A percentile compares a stretch with the other conserved stretches of the same genome.
Evolutionary conservation across 768 basidiomycete species (phyloP).

Genomic region (Podaxis sp.): DNA sequence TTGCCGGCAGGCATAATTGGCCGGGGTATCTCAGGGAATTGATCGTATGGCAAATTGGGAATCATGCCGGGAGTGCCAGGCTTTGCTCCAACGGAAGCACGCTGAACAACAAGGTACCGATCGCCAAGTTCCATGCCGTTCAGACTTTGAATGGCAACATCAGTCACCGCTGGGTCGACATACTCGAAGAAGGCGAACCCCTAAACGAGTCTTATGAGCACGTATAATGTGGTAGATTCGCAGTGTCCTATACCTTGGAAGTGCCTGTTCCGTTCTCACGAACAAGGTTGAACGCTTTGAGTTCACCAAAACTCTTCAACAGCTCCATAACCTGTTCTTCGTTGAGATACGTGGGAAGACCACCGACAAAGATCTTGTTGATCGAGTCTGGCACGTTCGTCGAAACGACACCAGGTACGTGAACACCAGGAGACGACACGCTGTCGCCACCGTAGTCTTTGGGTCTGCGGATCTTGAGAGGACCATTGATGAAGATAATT

Average conservation of each 20-base stretch:
- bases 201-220: constrained; percentile 35
- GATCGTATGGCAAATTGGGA: constrained; percentile 71
- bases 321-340: constrained; percentile 99
- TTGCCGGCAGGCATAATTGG: constrained; percentile 82
- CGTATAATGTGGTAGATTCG: neutral
- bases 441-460: constrained; percentile 92
- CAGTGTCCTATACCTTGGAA: constrained; percentile 62
- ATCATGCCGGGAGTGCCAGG: constrained; percentile 60
- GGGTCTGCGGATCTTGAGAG: constrained; percentile 96
- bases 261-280: constrained; percentile 86
- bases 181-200: constrained; percentile 99
- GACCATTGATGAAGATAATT: constrained; percentile 89
- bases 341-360: constrained; percentile 90
- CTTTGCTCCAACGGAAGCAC: constrained; percentile 92
- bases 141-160: constrained; percentile 92
- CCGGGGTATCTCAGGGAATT: constrained; percentile 78
- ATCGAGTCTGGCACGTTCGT: constrained; percentile 96
- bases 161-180: constrained; percentile 82
- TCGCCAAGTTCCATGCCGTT: constrained; percentile 99
- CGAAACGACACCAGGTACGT: constrained; percentile 94
- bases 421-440: constrained; percentile 58
- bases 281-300: constrained; percentile 97
- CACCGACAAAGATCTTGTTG: constrained; percentile 98
- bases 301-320: constrained; percentile 94
- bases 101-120: constrained; percentile 91